phyloP scores from a whole-genome alignment of 768 basidiomycete genomes.

The Piloderma croceum region DNA sequence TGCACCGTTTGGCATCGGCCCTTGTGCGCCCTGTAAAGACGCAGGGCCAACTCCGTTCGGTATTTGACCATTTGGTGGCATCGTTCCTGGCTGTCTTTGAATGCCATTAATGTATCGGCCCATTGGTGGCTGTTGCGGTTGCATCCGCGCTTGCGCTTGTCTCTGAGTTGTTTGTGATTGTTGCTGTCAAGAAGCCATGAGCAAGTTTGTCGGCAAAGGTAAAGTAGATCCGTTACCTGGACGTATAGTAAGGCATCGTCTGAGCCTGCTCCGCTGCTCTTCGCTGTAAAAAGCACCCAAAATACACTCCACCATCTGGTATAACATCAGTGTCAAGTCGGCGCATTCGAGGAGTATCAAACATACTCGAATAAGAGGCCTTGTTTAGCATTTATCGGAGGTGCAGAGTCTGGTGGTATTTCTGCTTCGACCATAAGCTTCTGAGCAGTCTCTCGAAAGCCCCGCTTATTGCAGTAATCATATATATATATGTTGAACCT shows the following conservation, averaged over 20 bases:
- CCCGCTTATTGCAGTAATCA: slow-evolving; percentile 80
- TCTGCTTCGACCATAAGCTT: slow-evolving; percentile 66
- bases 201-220: too few relatives aligned
- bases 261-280: slow-evolving; percentile 58
- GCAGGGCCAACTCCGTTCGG: slow-evolving; percentile 27
- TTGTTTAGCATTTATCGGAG: slow-evolving; percentile 80
- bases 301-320: slow-evolving; percentile 86
- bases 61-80: slow-evolving; percentile 14
- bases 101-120: slow-evolving; percentile 29
- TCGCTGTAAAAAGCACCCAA: slow-evolving; percentile 80
- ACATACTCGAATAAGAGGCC: slow-evolving; percentile 80
- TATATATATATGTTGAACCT: slow-evolving; percentile 91
- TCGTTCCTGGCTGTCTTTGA: slow-evolving; percentile 15
- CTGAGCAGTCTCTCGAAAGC: slow-evolving; percentile 65
- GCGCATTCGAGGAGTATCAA: neutral
- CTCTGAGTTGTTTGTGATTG: slow-evolving; percentile 31
- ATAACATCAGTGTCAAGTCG: slow-evolving; percentile 3
- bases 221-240: slow-evolving; percentile 38
- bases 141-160: slow-evolving; percentile 21
- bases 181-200: slow-evolving; percentile 32
- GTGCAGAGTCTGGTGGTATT: slow-evolving; percentile 52
- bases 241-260: slow-evolving; percentile 71
- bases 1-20: slow-evolving; percentile 25
- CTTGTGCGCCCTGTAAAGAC: slow-evolving; percentile 19
- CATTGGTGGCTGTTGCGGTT: slow-evolving; percentile 20